Percentiles rank a stretch among this genome's conserved stretches.
Conservation (phyloP, 2,329 filamentous ascomycete species). For the Grosmannia huntii region DNA sequence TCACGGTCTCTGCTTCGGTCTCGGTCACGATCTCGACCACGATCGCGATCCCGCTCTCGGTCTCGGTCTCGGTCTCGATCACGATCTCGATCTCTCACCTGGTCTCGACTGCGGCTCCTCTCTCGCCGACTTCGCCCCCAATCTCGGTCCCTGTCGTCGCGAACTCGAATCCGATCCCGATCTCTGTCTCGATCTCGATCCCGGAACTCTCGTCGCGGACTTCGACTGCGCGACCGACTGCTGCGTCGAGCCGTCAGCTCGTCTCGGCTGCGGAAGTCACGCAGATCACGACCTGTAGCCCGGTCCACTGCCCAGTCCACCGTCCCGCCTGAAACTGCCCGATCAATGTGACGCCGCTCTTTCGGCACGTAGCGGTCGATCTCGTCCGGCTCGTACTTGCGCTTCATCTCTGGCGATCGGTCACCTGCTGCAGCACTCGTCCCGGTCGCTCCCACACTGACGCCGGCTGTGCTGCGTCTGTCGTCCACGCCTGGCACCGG, state of each 20-base stretch:
- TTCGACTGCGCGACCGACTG: conserved; percentile 8
- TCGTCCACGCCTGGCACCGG: conserved; percentile 47
- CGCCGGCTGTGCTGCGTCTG: conserved; percentile 21
- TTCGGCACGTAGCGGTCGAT: conserved; percentile 35
- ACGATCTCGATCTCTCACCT: background rate
- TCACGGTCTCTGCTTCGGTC: conserved; percentile 4
- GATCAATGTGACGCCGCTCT: conserved; percentile 23
- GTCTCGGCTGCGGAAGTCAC: conserved; percentile 9
- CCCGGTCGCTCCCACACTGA: background rate
- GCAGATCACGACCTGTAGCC: conserved; percentile 6
- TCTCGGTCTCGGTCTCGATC: conserved; percentile 16
- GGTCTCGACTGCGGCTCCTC: conserved; percentile 4
- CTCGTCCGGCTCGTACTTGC: conserved; percentile 25
- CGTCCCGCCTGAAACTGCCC: conserved; percentile 14
- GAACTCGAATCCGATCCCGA: conserved; percentile 8
- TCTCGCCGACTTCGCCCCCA: conserved; percentile 7
- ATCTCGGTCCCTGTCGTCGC: conserved; percentile 15
- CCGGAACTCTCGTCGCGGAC: conserved; percentile 11
- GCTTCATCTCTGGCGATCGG: conserved; percentile 28
- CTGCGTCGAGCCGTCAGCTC: background rate
- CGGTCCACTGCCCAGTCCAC: conserved; percentile 1
- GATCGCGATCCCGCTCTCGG: conserved; percentile 16
- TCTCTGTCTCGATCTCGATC: conserved; percentile 11
- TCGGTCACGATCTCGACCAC: conserved; percentile 11
- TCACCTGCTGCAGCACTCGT: conserved; percentile 18